Percentiles rank a stretch among this genome's conserved stretches.
phyloP scores from a whole-genome alignment of 306 rosid species.

The Cucumis melo region DNA sequence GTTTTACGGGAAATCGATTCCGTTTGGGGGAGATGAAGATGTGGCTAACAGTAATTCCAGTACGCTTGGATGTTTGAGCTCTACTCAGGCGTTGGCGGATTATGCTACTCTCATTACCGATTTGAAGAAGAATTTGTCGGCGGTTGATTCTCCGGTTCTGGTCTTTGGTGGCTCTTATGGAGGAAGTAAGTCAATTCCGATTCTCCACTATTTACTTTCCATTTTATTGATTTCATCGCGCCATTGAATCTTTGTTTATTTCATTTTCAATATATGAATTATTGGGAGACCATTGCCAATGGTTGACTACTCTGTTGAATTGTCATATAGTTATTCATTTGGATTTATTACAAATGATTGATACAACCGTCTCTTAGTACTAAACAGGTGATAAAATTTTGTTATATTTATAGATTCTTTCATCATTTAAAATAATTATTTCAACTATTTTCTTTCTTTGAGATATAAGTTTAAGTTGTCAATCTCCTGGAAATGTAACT shows the following conservation, averaged over 20 bases:
- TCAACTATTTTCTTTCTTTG: too few relatives aligned
- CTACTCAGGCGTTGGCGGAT: constrained; percentile 79
- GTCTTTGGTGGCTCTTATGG: constrained; percentile 92
- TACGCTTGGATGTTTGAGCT: constrained; percentile 58
- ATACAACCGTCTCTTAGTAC: too few relatives aligned
- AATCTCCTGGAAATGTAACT: too few relatives aligned
- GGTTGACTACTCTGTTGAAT: too few relatives aligned
- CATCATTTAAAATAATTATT: too few relatives aligned
- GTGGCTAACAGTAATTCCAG: constrained; percentile 37
- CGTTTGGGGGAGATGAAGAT: constrained; percentile 44
- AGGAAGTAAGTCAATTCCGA: constrained; percentile 42
- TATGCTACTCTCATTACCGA: constrained; percentile 61
- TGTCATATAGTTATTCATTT: too few relatives aligned
- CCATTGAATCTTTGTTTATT: not conserved
- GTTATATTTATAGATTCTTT: too few relatives aligned
- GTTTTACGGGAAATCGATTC: constrained; percentile 74
- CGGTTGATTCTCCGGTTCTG: constrained; percentile 58
- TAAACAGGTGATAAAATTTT: too few relatives aligned
- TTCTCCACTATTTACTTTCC: not conserved
- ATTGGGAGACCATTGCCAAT: not conserved
- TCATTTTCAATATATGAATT: not conserved
- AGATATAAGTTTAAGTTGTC: too few relatives aligned
- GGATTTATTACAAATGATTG: too few relatives aligned
- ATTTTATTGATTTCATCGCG: not conserved
- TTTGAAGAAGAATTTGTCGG: constrained; percentile 50